A percentile compares a stretch with the other conserved stretches of the same genome.
Evolutionary conservation across 2,329 filamentous ascomycete species (phyloP).

Genomic region (Paecilomyces sp.): DNA sequence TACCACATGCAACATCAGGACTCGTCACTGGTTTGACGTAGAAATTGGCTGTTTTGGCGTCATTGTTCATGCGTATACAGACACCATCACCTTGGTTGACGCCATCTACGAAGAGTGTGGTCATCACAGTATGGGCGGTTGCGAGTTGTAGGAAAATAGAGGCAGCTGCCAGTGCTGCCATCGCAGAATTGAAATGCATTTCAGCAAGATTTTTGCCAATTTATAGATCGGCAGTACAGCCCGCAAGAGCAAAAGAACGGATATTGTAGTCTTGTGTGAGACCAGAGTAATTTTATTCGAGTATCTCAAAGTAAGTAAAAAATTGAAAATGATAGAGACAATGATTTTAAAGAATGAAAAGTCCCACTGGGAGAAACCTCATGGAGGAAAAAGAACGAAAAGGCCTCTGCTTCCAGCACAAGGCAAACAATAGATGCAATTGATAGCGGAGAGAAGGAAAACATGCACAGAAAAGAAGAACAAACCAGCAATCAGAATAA

Average conservation of each 20-base stretch:
- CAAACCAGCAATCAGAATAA: background rate
- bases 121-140: slow-evolving; percentile 56
- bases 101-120: slow-evolving; percentile 56
- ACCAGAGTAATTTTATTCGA: background rate
- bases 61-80: slow-evolving; percentile 60
- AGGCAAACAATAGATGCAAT: background rate
- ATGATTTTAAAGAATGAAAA: background rate
- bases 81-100: slow-evolving; percentile 62
- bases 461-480: background rate
- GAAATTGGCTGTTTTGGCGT: slow-evolving; percentile 45
- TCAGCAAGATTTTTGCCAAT: background rate
- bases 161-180: background rate
- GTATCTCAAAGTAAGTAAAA: background rate
- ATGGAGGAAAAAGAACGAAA: background rate
- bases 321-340: background rate
- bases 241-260: background rate
- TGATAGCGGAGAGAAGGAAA: background rate
- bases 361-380: background rate
- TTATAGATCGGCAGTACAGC: background rate
- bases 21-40: slow-evolving; percentile 54
- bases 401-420: background rate
- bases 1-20: slow-evolving; percentile 65
- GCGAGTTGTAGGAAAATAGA: slow-evolving; percentile 17
- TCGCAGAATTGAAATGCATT: background rate
- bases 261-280: background rate